Evolutionary conservation across 2,329 filamentous ascomycete species (phyloP).

Genomic region (Xylaria sp.): DNA sequence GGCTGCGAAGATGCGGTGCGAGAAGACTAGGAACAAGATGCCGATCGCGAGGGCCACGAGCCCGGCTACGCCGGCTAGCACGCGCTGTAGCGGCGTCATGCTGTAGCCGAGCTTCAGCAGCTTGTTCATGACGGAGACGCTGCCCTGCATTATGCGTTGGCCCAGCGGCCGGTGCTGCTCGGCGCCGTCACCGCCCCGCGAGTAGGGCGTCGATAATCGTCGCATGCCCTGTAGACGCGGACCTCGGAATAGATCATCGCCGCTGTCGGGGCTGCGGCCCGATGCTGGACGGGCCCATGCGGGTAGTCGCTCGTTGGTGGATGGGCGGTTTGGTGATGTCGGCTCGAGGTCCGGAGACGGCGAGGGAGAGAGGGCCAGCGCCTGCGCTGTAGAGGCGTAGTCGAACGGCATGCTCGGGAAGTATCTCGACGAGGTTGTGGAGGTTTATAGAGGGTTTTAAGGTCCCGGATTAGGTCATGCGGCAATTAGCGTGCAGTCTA

Average conservation of each 20-base stretch:
- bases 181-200: slow-evolving; percentile 41
- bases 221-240: slow-evolving; percentile 41
- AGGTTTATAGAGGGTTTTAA: not conserved
- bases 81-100: slow-evolving; percentile 69
- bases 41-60: slow-evolving; percentile 64
- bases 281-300: slow-evolving; percentile 51
- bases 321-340: slow-evolving; percentile 45
- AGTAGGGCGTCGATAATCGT: slow-evolving; percentile 57
- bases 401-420: slow-evolving; percentile 59
- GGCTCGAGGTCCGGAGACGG: slow-evolving; percentile 50
- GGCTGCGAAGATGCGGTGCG: slow-evolving; percentile 79
- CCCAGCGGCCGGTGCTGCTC: slow-evolving; percentile 46
- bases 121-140: slow-evolving; percentile 55
- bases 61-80: slow-evolving; percentile 63
- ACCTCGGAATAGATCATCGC: slow-evolving; percentile 22
- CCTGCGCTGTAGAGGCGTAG: slow-evolving; percentile 61
- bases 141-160: slow-evolving; percentile 55
- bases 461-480: not conserved
- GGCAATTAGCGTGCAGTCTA: not conserved
- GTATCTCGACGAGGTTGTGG: not conserved
- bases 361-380: slow-evolving; percentile 56
- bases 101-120: slow-evolving; percentile 61
- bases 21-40: slow-evolving; percentile 80
- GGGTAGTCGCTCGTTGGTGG: slow-evolving; percentile 55
- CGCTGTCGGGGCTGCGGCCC: not conserved